Base-by-base conservation (phyloP, 2,329 filamentous ascomycete genomes). In the Cercospora beticola region DNA sequence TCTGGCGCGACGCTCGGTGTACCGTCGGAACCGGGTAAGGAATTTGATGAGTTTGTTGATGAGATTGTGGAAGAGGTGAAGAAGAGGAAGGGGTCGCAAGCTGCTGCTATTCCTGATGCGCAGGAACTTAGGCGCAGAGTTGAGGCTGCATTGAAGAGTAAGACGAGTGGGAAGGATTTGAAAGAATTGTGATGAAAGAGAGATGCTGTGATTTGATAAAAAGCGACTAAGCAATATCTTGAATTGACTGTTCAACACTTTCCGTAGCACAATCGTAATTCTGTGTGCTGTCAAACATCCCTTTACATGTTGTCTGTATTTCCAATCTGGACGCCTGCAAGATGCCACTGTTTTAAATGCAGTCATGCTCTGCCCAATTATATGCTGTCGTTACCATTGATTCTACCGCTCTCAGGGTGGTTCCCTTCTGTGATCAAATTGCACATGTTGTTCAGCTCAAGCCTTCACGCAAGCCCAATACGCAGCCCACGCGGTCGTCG, bases 21-120 rank as follows among this genome's bases (percentile, higher is more conserved):
- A 43, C 90, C 92, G 0, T 88, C 88, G 71, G 93, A 97, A 77
- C 89, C 89, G 0, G 88, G 89, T 64, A 83, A 84, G 30, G 93
- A 96, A 74, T 84, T 96, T 60, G 89, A 92, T 68, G 92, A 95
- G 75, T 91, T 91, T 30, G 86, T 96, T 9, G 83, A 86, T 43
- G 92, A 97, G 81, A 85, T 97, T 63, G 88, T 84, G 75, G 83
- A 82, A 5, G 93, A 97, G 79, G 86, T 97, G 36, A 89, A 92
- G 76, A 85, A 83, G 72, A 81, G 87, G 67, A 82, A 78, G 63
- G 75, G 72, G 9, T 81, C 81, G 64, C 82, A 83, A 68, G 82
- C 83, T 56, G 49, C 49, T 30, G 21, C 49, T 7, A 64, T 74
- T 30, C 75, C 75, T 8, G 83, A 84, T 8, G 81, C 84, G 4